Conservation (phyloP, 2,329 filamentous ascomycete species). For the Ophioceras dolichostomum region DNA sequence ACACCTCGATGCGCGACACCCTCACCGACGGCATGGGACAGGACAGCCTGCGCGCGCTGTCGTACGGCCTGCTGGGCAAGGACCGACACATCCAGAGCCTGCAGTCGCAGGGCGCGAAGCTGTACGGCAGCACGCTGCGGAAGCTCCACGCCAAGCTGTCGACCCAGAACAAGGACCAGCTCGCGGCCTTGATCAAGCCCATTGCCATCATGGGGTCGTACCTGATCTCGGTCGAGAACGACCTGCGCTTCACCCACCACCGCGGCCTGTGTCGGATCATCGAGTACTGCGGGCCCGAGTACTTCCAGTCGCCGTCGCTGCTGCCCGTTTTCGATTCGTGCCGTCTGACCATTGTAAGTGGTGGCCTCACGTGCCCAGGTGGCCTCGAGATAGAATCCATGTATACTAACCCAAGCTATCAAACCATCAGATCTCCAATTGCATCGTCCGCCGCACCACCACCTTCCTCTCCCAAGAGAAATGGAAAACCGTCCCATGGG, state of each 20-base stretch:
- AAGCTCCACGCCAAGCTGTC: conserved; percentile 5
- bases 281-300: conserved; percentile 12
- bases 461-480: conserved; percentile 10
- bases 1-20: conserved; percentile 8
- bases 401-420: not conserved
- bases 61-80: conserved; percentile 10
- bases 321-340: conserved; percentile 13
- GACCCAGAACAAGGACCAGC: conserved; percentile 4
- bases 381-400: not conserved
- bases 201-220: conserved; percentile 10
- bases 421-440: conserved; percentile 10
- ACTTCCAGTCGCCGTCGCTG: conserved; percentile 11
- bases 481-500: conserved; percentile 13
- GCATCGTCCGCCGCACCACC: conserved; percentile 10
- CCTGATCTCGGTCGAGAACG: conserved; percentile 11
- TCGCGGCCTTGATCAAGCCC: conserved; percentile 9
- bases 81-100: conserved; percentile 7
- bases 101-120: conserved; percentile 5
- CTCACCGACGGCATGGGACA: conserved; percentile 9
- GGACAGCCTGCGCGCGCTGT: conserved; percentile 10
- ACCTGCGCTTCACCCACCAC: conserved; percentile 14
- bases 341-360: conserved; percentile 10
- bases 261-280: conserved; percentile 13
- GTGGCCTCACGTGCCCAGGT: too few relatives aligned
- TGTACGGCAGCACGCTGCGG: conserved; percentile 7